Conservation (phyloP, 1,139 yeast species). For the Kodamaea fungicola region DNA sequence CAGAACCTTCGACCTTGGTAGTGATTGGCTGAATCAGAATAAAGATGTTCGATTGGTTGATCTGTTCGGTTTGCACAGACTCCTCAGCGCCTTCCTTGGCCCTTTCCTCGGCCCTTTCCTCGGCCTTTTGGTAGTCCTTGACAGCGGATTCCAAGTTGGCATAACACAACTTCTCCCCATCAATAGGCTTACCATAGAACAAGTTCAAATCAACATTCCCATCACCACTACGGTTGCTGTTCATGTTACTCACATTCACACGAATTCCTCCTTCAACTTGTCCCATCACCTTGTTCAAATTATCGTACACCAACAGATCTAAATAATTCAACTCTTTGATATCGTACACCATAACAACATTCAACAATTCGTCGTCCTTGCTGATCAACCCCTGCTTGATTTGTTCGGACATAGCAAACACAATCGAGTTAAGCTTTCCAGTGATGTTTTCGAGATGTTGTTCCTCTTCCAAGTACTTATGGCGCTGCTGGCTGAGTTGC, state of each 20-base stretch:
- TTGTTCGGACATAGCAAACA: slow-evolving; percentile 38
- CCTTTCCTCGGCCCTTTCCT: slow-evolving; percentile 19
- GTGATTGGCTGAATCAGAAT: slow-evolving; percentile 73
- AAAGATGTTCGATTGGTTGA: slow-evolving; percentile 63
- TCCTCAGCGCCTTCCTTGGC: slow-evolving; percentile 18
- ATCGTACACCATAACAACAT: slow-evolving; percentile 66
- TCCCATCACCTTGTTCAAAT: slow-evolving; percentile 78
- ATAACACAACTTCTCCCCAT: slow-evolving; percentile 84
- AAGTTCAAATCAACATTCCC: slow-evolving; percentile 55
- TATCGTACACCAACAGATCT: slow-evolving; percentile 59
- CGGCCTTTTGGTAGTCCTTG: slow-evolving; percentile 37
- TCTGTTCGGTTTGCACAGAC: slow-evolving; percentile 18
- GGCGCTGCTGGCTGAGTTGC: slow-evolving; percentile 41
- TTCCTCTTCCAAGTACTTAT: slow-evolving; percentile 30
- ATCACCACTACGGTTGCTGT: slow-evolving; percentile 17
- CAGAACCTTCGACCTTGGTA: slow-evolving; percentile 17
- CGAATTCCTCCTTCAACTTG: slow-evolving; percentile 90
- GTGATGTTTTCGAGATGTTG: slow-evolving; percentile 28
- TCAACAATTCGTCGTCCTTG: slow-evolving; percentile 55
- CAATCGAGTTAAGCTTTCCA: slow-evolving; percentile 32
- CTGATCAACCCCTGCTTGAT: slow-evolving; percentile 63
- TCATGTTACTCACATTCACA: slow-evolving; percentile 51
- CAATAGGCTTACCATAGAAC: slow-evolving; percentile 72
- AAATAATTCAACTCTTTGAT: slow-evolving; percentile 66
- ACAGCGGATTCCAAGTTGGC: slow-evolving; percentile 82